Percentiles rank a stretch among this genome's conserved stretches.
These are phyloP conservation scores for Aspergillus eucalypticola DNA, from an alignment of 2,329 filamentous ascomycete species.

Conservation along the genomic window DNA sequence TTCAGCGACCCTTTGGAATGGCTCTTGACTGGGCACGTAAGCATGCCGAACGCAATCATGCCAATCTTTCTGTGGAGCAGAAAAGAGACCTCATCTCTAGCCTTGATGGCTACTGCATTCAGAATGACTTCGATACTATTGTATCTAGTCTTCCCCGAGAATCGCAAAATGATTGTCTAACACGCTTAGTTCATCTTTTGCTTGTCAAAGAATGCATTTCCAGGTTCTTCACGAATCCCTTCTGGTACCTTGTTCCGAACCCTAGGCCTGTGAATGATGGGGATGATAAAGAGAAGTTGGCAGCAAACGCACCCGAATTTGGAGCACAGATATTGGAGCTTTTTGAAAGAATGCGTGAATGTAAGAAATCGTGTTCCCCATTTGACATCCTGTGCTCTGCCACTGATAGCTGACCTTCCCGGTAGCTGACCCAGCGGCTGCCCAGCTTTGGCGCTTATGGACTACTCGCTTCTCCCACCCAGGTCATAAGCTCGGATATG, in stretches of 20 bases:
- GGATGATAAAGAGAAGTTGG: background rate
- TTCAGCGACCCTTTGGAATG: too few species aligned
- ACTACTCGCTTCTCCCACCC: background rate
- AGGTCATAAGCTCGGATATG: background rate
- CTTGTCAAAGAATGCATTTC: background rate
- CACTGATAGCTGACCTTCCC: background rate
- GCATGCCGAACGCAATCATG: background rate
- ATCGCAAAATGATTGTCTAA: background rate
- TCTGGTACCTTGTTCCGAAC: background rate
- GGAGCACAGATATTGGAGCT: background rate
- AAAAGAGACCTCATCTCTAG: background rate
- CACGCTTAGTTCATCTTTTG: background rate
- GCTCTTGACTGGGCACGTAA: background rate
- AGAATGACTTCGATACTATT: background rate
- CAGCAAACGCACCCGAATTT: background rate
- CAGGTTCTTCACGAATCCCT: background rate
- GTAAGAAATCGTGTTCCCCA: background rate
- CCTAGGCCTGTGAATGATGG: background rate
- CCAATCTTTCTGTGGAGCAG: background rate
- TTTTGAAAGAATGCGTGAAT: background rate
- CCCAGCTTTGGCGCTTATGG: background rate
- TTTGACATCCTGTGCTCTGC: background rate
- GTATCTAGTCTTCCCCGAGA: background rate
- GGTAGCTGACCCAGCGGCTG: background rate
- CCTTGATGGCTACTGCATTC: background rate